Base-by-base conservation (phyloP, 768 basidiomycete genomes). In the Agaricus bisporus region DNA sequence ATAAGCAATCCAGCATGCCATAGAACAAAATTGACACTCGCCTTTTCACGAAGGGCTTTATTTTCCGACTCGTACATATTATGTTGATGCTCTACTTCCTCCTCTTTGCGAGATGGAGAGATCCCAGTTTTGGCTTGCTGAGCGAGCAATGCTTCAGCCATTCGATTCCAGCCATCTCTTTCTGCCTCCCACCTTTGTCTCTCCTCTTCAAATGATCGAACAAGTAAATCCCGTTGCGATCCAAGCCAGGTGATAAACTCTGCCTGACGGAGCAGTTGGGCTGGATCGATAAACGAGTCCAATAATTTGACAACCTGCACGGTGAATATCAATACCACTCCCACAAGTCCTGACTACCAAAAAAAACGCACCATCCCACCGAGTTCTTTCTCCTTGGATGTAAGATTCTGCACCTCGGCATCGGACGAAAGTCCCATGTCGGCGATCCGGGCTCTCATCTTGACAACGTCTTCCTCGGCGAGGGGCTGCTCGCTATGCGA, bases 141-240 rank as follows among this genome's bases (percentile, higher is more conserved):
- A 2, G 71, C 63, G 51, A 86, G 71, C 35, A 90, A 70, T 7
- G 83, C 85, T 58, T 89, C 86, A 1, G 85, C 79, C 59, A 77
- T 80, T 51, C 87, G 71, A 4, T 74, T 76, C 83, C 86, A 90
- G 2, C 76, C 71, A 14, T 80, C 79, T 59, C 76, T 75, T 64
- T 89, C 86, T 1, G 78, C 74, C 29, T 78, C 68, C 83, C 82
- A 86, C 36, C 78, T 72, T 6, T 71, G 69, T n/a, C 76, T 74
- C 52, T 87, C 81, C 50, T 86, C 82, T 39, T 80, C 74, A 6
- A 73, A 68, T 38, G 80, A 76, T 18, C 64, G 66, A 2, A 80
- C 56, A 11, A 88, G 60, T 54, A 79, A 76, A 60, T 87, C 80
- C 11, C 83, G 76, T 59, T 90, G 86, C 9, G 66, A 59, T 1